phyloP scores from a whole-genome alignment of 345 rosid species.

The Salix udensis region DNA sequence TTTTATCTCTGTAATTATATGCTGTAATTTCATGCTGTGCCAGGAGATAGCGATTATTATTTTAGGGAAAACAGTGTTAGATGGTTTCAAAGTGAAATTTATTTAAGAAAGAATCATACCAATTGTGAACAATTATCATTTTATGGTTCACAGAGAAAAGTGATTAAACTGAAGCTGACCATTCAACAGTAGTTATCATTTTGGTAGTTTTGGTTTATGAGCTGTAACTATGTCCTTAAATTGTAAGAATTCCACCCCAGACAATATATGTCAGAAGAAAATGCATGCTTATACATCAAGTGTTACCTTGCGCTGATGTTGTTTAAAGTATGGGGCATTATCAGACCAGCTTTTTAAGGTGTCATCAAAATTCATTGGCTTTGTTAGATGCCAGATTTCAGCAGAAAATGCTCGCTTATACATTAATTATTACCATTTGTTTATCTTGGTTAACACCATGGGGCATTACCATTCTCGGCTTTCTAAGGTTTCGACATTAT shows the following conservation, averaged over 20 bases:
- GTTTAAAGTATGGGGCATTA: neutral
- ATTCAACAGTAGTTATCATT: neutral
- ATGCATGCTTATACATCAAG: neutral
- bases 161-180: neutral
- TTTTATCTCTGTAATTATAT: neutral
- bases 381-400: neutral
- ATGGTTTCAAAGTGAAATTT: neutral
- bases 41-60: neutral
- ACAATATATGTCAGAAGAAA: neutral
- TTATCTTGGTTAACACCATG: neutral
- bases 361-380: neutral
- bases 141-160: neutral
- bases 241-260: neutral
- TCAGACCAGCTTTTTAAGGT: neutral
- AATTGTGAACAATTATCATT: neutral
- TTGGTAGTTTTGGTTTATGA: no score
- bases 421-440: neutral
- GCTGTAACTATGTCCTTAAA: no score
- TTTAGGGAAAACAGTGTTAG: neutral
- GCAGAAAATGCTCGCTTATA: conserved; percentile 1
- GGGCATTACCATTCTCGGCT: neutral
- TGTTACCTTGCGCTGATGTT: neutral
- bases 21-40: neutral
- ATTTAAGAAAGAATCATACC: neutral
- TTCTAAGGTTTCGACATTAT: neutral